Percentiles rank a stretch among this genome's conserved stretches.
These are phyloP conservation scores for Sugiyamaella valdiviana DNA, from an alignment of 805 yeast species.

Conservation along the genomic window DNA sequence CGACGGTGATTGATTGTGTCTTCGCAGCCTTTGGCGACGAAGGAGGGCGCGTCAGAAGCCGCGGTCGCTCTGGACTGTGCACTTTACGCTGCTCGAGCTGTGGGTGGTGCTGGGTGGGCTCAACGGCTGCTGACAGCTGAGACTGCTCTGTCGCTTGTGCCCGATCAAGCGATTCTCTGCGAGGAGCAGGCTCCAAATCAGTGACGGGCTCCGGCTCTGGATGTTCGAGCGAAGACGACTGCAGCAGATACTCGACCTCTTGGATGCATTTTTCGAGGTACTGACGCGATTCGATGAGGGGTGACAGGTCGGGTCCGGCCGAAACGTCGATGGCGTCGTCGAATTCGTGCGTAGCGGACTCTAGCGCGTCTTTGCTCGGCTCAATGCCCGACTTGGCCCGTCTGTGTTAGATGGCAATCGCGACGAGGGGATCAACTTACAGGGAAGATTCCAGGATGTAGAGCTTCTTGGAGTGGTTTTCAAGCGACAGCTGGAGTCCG, in stretches of 20 bases:
- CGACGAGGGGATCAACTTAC: constrained; percentile 1
- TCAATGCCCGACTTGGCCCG: constrained; percentile 14
- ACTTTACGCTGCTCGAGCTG: not conserved
- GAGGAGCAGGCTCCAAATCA: too few relatives aligned
- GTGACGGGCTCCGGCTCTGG: constrained; percentile 8
- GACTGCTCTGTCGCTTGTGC: not conserved
- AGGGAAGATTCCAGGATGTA: constrained; percentile 28
- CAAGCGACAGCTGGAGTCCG: constrained; percentile 28
- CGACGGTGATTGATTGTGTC: not conserved
- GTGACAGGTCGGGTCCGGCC: constrained; percentile 18
- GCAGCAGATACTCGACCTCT: constrained; percentile 32
- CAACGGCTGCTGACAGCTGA: not conserved
- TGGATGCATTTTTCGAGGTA: constrained; percentile 32
- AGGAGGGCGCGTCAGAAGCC: not conserved
- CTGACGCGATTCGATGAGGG: constrained; percentile 25
- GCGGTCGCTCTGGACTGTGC: not conserved
- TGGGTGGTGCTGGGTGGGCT: not conserved
- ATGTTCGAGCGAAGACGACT: constrained; percentile 20
- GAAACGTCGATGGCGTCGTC: constrained; percentile 4
- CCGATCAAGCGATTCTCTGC: too few relatives aligned
- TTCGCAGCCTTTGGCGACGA: constrained; percentile 1
- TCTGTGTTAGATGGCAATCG: constrained; percentile 3
- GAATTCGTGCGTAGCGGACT: not conserved
- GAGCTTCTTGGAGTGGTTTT: constrained; percentile 24
- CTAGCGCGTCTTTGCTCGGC: not conserved